These are phyloP conservation scores for Mallotus japonicus DNA, from an alignment of 441 rosid species.

Conservation along the genomic window DNA sequence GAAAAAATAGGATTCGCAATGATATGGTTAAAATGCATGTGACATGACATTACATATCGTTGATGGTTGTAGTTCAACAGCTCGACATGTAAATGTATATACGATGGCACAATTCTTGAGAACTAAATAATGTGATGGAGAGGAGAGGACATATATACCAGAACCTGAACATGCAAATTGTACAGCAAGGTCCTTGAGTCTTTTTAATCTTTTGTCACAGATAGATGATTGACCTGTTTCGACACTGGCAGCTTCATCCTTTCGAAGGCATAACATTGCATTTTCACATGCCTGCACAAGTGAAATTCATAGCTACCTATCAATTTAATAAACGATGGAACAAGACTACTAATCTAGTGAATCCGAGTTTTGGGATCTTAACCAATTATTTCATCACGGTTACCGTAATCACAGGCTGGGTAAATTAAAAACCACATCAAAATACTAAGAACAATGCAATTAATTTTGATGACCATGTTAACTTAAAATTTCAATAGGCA, in stretches of 20 bases:
- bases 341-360: neutral
- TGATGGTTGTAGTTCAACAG: too few relatives aligned
- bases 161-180: slow-evolving; percentile 43
- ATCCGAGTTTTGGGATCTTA: too few relatives aligned
- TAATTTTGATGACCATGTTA: too few relatives aligned
- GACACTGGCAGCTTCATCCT: slow-evolving; percentile 23
- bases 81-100: neutral
- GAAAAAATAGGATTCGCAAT: slow-evolving; percentile 17
- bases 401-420: too few relatives aligned
- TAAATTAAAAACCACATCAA: too few relatives aligned
- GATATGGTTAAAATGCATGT: neutral
- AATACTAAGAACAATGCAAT: too few relatives aligned
- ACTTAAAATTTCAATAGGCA: too few relatives aligned
- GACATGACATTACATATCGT: too few relatives aligned
- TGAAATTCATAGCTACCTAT: neutral
- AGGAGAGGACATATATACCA: slow-evolving; percentile 33
- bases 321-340: neutral
- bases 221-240: slow-evolving; percentile 2
- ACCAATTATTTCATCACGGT: too few relatives aligned
- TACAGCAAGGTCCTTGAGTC: slow-evolving; percentile 45
- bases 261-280: slow-evolving; percentile 41
- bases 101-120: neutral
- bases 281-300: slow-evolving; percentile 54
- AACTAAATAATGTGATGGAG: neutral
- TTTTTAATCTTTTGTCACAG: slow-evolving; percentile 30